These are phyloP conservation scores for Strobilomyces confusus DNA, from an alignment of 768 basidiomycete species.

Conservation along the genomic window DNA sequence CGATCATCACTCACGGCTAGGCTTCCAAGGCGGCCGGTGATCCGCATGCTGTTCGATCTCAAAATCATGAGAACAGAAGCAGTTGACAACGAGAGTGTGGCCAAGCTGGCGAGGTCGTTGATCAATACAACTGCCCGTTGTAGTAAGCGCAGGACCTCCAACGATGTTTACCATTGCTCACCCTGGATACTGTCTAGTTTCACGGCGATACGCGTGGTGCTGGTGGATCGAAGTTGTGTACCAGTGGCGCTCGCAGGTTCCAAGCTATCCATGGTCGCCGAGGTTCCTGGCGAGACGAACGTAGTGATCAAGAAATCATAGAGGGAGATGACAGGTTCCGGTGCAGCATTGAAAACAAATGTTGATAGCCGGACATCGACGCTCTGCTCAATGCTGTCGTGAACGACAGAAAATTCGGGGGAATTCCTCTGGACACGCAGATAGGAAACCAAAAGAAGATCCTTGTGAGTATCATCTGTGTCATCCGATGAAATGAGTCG, in stretches of 20 bases:
- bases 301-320: slow-evolving; percentile 99
- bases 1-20: slow-evolving; percentile 79
- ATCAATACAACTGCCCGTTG: slow-evolving; percentile 62
- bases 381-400: slow-evolving; percentile 84
- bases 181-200: slow-evolving; percentile 84
- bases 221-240: slow-evolving; percentile 21
- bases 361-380: slow-evolving; percentile 88
- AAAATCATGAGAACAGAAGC: slow-evolving; percentile 82
- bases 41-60: slow-evolving; percentile 64
- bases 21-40: slow-evolving; percentile 80
- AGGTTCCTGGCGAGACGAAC: slow-evolving; percentile 57
- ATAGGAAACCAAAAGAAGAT: slow-evolving; percentile 79
- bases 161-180: slow-evolving; percentile 29
- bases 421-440: slow-evolving; percentile 75
- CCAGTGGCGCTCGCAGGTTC: slow-evolving; percentile 5
- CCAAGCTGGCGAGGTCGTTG: slow-evolving; percentile 64
- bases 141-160: slow-evolving; percentile 9
- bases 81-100: slow-evolving; percentile 85
- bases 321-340: slow-evolving; percentile 83
- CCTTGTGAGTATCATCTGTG: slow-evolving; percentile 42
- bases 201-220: slow-evolving; percentile 76
- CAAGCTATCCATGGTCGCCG: slow-evolving; percentile 4
- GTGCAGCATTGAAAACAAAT: slow-evolving; percentile 81
- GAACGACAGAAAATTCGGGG: slow-evolving; percentile 75
- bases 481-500: slow-evolving; percentile 63